Base-by-base conservation (phyloP, 169 alveolate species). In the Eimeria sp. region DNA sequence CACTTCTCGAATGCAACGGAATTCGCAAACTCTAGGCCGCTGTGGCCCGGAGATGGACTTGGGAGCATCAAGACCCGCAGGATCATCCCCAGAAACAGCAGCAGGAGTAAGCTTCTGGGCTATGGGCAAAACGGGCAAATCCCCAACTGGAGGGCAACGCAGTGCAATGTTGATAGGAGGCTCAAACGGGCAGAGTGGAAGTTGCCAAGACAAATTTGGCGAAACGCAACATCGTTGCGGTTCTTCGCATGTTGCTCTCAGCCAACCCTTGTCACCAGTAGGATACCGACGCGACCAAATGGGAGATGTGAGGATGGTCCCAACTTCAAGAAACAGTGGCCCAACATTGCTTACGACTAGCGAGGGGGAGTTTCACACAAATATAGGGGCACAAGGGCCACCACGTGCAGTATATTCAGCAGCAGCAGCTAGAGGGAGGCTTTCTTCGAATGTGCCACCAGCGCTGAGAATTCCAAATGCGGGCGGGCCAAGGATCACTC, bases 401-500 rank as follows among this genome's bases (percentile, higher is more conserved):
- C 66, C 78, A 68, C 8, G 37, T 27, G 25, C 77, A 72, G 43
- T 33, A 30, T 11, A 72, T 71, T 30, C 88, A 54, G 30, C 88
- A 52, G 56, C 56, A 52, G 95, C 74, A 52, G 87, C 54, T 18
- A n/a, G 62, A 89, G 85, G 60, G 4, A 27, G 87, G 30, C 40
- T n/a, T 13, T 27, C 83, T 27, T 14, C 64, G 82, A 40, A 37
- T 85, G 49, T 14, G 91, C 25, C 78, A 33, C 23, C 91, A 33
- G 78, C 91, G 60, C 27, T 6, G 37, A 40, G 72, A 2, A 37
- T 37, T 56, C 90, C 49, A 43, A n/a, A 83, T 25, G n/a, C 54
- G 30, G 49, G 64, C 43, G 54, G 77, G 37, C 25, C 95, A 30
- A 33, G 52, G 85, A 33, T 71, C 58, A 89, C 95, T 4, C 95